Evolutionary conservation across 257 asterid genomes (phyloP).

Genomic region (Nicotiana obtusifolia): DNA sequence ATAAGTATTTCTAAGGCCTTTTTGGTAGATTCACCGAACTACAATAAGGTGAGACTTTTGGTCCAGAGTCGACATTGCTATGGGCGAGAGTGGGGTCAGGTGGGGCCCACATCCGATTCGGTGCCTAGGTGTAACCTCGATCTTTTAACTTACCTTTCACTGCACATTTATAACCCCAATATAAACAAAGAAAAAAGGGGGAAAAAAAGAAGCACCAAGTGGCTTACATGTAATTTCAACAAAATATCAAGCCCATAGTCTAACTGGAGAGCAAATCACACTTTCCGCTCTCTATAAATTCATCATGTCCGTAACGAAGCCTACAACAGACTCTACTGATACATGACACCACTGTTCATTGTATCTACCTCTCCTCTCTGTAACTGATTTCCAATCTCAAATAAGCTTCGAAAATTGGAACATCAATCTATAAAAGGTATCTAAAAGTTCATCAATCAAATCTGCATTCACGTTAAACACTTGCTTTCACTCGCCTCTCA

Average conservation of each 20-base stretch:
- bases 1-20: not conserved
- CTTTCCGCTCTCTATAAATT: constrained; percentile 28
- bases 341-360: not conserved
- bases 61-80: not conserved
- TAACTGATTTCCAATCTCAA: not conserved
- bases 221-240: constrained; percentile 22
- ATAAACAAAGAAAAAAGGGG: not conserved
- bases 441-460: not conserved
- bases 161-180: not conserved
- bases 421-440: not conserved
- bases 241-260: constrained; percentile 18
- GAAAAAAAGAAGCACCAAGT: not conserved
- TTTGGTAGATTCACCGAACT: not conserved
- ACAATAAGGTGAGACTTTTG: not conserved
- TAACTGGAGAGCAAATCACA: constrained; percentile 8
- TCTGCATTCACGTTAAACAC: not conserved
- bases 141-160: constrained; percentile 5
- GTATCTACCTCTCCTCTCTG: not conserved
- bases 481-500: not conserved
- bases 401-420: not conserved
- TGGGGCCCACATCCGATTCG: constrained; percentile 29
- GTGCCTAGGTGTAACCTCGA: constrained; percentile 26
- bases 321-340: not conserved
- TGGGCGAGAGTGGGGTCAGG: not conserved
- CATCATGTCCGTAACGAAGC: not conserved